Base-by-base conservation (phyloP, 176 grass and related monocot species). In the Tillandsia fasciculata region DNA sequence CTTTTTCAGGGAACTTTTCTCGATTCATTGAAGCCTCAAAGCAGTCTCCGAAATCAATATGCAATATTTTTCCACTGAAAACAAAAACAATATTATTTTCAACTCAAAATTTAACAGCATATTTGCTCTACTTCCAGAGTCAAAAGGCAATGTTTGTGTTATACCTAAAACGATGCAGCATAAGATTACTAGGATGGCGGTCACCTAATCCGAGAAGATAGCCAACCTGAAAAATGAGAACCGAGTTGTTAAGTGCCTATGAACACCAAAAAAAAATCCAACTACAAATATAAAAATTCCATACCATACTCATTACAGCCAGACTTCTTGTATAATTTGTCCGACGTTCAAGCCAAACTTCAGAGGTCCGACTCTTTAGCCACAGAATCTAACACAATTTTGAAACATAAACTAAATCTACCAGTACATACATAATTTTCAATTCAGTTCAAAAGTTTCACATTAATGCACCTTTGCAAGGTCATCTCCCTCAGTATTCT, bases 251-350 rank as follows among this genome's bases (percentile, higher is more conserved):
- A 18, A 61, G 22, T 20, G 9, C 6, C 3, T 61, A 6, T 23
- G 3, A 61, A 0, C 1, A 28, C 22, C 17, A 61, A 23, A 61
- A 15, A 61, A 9, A 18, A 23, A 15, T 61, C 22, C 15, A 20
- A 61, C 15, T 61, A 20, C 56, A 61, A 61, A 18, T 20, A 61
- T 9, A 9, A 9, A 74, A 85, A 78, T 11, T 76, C 64, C 84
- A 63, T 83, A 97, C 94, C 94, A 97, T 97, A 79, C 94, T 97
- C 89, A 97, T 97, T 68, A 97, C 94, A 82, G 94, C 94, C 61
- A 97, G 80, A 63, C 94, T 97, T 83, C 94, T 92, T 33, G 86
- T 78, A 70, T 92, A 97, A 81, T 90, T 97, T 87, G 94, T 97
- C 29, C 94, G 89, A 20, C 94, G 84, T 76, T 97, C 89, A 64